Evolutionary conservation across 495 filamentous ascomycete species (phyloP).

Genomic region (Entonaema liquescens): DNA sequence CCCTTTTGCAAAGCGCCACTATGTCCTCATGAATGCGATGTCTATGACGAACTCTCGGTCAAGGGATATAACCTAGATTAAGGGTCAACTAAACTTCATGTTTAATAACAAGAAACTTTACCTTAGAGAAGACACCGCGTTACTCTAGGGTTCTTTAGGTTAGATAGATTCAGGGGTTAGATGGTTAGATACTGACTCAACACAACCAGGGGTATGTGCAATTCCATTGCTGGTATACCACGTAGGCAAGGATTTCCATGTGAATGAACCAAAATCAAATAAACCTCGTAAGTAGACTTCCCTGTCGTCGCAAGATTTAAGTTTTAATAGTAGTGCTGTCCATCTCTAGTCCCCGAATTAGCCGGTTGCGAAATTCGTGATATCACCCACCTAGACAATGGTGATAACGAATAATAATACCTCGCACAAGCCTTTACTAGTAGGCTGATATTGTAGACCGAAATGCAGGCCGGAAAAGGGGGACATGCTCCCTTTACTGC

Average conservation of each 20-base stretch:
- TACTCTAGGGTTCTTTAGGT: background rate
- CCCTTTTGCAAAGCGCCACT: background rate
- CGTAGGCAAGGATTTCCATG: background rate
- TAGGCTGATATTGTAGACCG: background rate
- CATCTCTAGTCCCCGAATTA: constrained; percentile 2
- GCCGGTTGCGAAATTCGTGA: constrained; percentile 11
- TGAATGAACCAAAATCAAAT: background rate
- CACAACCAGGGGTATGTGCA: background rate
- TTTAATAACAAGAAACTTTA: background rate
- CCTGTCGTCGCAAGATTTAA: constrained; percentile 15
- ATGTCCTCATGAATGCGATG: background rate
- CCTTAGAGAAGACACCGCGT: background rate
- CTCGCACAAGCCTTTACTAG: background rate
- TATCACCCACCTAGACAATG: constrained; percentile 17
- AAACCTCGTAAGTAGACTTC: background rate
- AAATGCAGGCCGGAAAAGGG: too few species aligned
- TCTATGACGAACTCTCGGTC: background rate
- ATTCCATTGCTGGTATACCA: background rate
- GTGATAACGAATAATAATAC: background rate
- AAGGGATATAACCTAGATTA: background rate
- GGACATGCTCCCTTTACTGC: background rate
- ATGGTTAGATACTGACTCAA: constrained; percentile 4
- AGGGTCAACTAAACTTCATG: background rate
- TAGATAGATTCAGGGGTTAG: background rate
- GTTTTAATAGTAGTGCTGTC: constrained; percentile 4